These are phyloP conservation scores for Dioscorea zingiberensis DNA, from an alignment of 106 monocot species.

Conservation along the genomic window DNA sequence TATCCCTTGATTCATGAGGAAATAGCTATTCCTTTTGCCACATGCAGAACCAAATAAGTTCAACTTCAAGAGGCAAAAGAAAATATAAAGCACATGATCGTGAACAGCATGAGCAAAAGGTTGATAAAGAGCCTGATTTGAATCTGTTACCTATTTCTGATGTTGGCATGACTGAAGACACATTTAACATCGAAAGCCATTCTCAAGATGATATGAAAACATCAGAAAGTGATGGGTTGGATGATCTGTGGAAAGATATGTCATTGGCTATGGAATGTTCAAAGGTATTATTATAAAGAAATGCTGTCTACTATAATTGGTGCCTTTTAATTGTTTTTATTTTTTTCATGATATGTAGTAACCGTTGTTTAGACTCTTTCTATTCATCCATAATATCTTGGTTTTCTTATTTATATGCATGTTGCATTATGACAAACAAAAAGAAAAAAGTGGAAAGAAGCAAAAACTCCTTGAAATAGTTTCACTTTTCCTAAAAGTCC, in stretches of 20 bases:
- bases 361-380: too few species aligned
- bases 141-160: constrained; percentile 3
- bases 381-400: too few species aligned
- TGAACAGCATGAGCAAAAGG: background rate
- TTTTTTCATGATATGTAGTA: too few species aligned
- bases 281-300: constrained; percentile 40
- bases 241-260: constrained; percentile 84
- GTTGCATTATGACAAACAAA: too few species aligned
- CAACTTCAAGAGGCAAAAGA: constrained; percentile 6
- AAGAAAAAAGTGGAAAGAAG: too few species aligned
- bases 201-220: constrained; percentile 24
- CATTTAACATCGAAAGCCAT: background rate
- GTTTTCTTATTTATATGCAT: too few species aligned
- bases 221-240: constrained; percentile 49
- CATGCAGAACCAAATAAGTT: constrained; percentile 5
- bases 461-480: too few species aligned
- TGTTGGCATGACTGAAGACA: background rate
- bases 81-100: background rate
- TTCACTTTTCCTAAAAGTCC: too few species aligned
- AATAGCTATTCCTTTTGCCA: background rate
- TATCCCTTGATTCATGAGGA: background rate
- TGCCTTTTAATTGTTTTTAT: too few species aligned
- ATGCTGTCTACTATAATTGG: too few species aligned
- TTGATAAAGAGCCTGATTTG: background rate
- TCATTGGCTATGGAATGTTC: constrained; percentile 68